Evolutionary conservation across 2,329 filamentous ascomycete genomes (phyloP).

Genomic region (Drechslerella stenobrocha): DNA sequence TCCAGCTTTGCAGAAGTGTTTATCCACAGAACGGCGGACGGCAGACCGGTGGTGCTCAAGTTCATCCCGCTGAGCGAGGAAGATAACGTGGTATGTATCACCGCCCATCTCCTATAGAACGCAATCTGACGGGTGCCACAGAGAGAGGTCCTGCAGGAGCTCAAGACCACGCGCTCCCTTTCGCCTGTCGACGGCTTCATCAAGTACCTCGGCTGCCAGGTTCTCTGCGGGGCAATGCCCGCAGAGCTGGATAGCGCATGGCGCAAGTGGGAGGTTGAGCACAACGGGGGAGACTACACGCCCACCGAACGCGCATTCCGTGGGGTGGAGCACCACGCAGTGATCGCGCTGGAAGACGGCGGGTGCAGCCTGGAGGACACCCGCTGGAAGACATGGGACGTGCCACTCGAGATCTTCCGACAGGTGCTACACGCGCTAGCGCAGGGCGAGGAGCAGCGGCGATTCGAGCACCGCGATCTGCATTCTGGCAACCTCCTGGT

Average conservation of each 20-base stretch:
- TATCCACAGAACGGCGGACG: conserved; percentile 29
- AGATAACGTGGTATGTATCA: conserved; percentile 21
- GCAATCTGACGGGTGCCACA: not conserved
- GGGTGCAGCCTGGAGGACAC: conserved; percentile 29
- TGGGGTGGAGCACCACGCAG: conserved; percentile 17
- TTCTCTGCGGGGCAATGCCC: conserved; percentile 19
- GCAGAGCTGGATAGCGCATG: conserved; percentile 23
- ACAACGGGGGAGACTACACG: conserved; percentile 5
- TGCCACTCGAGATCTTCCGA: conserved; percentile 34
- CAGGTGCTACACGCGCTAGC: conserved; percentile 23
- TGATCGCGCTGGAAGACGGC: conserved; percentile 41
- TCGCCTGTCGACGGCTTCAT: conserved; percentile 30
- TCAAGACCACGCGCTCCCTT: conserved; percentile 28
- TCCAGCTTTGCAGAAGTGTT: conserved; percentile 41
- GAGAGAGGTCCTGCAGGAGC: conserved; percentile 31
- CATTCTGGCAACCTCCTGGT: conserved; percentile 25
- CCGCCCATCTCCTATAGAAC: not conserved
- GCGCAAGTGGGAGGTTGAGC: conserved; percentile 16
- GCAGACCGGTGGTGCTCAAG: conserved; percentile 25
- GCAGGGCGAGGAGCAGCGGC: conserved; percentile 9
- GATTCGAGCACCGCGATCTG: conserved; percentile 37
- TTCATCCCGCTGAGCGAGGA: conserved; percentile 20
- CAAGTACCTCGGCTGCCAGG: conserved; percentile 35
- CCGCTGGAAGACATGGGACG: conserved; percentile 32
- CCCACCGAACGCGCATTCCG: conserved; percentile 2